Evolutionary conservation across 345 rosid species (phyloP).

Genomic region (Firmiana major): DNA sequence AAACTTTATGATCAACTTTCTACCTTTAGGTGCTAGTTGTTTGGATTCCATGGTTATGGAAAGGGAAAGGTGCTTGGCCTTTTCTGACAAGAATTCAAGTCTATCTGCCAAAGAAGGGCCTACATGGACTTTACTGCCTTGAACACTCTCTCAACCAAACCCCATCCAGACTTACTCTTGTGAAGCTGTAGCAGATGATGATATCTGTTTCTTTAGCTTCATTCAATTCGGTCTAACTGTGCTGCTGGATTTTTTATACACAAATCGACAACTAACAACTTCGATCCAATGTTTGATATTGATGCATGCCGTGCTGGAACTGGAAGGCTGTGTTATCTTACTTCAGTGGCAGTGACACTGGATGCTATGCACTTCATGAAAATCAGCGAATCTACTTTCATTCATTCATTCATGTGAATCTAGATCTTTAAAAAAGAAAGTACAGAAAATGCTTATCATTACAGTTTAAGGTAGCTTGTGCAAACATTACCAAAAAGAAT

Average conservation of each 20-base stretch:
- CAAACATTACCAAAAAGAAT: background rate
- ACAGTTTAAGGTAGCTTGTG: background rate
- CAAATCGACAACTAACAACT: slow-evolving; percentile 14
- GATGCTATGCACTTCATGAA: background rate
- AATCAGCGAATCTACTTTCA: background rate
- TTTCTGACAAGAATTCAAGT: slow-evolving; percentile 22
- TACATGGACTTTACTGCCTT: slow-evolving; percentile 5
- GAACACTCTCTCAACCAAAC: background rate
- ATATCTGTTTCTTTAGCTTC: slow-evolving; percentile 7
- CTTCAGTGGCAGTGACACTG: background rate
- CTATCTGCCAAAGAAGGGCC: slow-evolving; percentile 25
- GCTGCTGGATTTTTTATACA: background rate
- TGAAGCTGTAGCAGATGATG: slow-evolving; percentile 3
- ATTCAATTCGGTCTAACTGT: slow-evolving; percentile 8
- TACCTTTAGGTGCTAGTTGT: slow-evolving; percentile 15
- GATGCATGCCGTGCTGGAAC: background rate
- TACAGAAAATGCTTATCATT: background rate
- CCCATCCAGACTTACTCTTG: background rate
- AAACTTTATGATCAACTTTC: slow-evolving; percentile 20
- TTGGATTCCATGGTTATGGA: slow-evolving; percentile 14
- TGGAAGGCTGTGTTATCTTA: background rate
- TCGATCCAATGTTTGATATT: background rate
- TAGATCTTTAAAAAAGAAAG: background rate
- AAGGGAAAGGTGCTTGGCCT: slow-evolving; percentile 22
- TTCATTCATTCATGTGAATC: background rate